A percentile compares a stretch with the other conserved stretches of the same genome.
Conservation (phyloP, 2,329 filamentous ascomycete genomes). For the Colletotrichum falcatum region DNA sequence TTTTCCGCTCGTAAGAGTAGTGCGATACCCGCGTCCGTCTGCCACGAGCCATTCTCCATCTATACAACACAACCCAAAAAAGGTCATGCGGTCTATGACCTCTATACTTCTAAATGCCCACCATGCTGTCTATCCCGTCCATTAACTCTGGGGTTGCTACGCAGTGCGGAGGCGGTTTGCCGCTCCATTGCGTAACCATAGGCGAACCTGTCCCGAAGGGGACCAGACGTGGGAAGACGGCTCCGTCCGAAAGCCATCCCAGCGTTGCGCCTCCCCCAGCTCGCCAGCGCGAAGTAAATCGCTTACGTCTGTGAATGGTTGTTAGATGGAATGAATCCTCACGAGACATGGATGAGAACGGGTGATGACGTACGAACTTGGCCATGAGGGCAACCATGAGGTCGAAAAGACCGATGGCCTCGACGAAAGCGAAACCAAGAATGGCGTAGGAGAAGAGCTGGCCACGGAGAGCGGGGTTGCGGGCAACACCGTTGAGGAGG, state of each 20-base stretch:
- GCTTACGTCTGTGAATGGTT: slow-evolving; percentile 35
- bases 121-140: slow-evolving; percentile 41
- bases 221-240: neutral
- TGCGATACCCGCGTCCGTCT: slow-evolving; percentile 23
- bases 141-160: slow-evolving; percentile 35
- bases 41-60: slow-evolving; percentile 37
- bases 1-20: slow-evolving; percentile 34
- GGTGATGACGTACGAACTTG: slow-evolving; percentile 77
- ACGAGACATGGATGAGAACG: neutral
- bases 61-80: slow-evolving; percentile 38
- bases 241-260: slow-evolving; percentile 32
- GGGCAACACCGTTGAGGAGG: slow-evolving; percentile 89
- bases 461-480: slow-evolving; percentile 93
- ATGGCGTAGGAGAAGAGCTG: slow-evolving; percentile 98
- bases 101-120: slow-evolving; percentile 39
- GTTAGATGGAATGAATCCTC: slow-evolving; percentile 11
- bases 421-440: slow-evolving; percentile 95
- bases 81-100: slow-evolving; percentile 39
- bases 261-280: slow-evolving; percentile 29
- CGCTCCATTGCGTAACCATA: slow-evolving; percentile 29
- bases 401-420: slow-evolving; percentile 90
- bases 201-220: slow-evolving; percentile 36
- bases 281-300: slow-evolving; percentile 39
- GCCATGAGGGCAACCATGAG: slow-evolving; percentile 94
- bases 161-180: slow-evolving; percentile 23